Evolutionary conservation across 2,329 filamentous ascomycete genomes (phyloP), one percentile per base, ranked within the genome.

Genomic region (Aspergillus alliaceus): DNA sequence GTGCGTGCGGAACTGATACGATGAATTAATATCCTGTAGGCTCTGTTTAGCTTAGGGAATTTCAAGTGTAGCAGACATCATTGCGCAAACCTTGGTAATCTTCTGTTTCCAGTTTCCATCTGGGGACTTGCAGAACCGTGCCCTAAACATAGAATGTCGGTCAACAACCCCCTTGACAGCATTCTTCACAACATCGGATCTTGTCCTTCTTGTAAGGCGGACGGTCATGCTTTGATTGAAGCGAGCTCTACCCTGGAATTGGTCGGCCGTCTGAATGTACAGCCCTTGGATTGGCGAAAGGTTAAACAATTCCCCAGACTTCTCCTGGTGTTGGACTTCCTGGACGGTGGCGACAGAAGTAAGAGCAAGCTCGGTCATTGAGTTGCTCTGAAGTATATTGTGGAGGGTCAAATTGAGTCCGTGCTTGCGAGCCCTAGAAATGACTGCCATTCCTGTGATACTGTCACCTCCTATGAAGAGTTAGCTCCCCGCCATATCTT

Each of bases 371-470:
- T 72, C 68, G 3, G 63, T 63, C 7, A 75, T 60, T 1, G 72
- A 73, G 20, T 66, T 59, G 44, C 67, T 69, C 53, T 72, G 72
- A n/a, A 75, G 58, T 27, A 75, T 67, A 34, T 69, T 69, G 50
- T 73, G 68, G 14, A 75, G 64, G 7, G 70, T 69, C 12, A 75
- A 42, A n/a, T 61, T 59, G 5, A 75, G 61, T 3, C 70, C 71
- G 24, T 70, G 67, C 37, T 71, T 73, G 22, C 72, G 70, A n/a
- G 72, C 69, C n/a, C 67, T 64, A 18, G 72, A 72, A 27, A 75
- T 68, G 22, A 75, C 66, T 8, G 71, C 68, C 72, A 76, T 76
- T 46, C 73, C 74, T 32, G 68, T 70, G 31, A 77, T 74, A 46
- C 74, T 76, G 56, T 77, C 73, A 4, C 74, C 74, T 20, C 73